phyloP scores from a whole-genome alignment of 2,329 filamentous ascomycete genomes.

The Ophiostoma ulmi region DNA sequence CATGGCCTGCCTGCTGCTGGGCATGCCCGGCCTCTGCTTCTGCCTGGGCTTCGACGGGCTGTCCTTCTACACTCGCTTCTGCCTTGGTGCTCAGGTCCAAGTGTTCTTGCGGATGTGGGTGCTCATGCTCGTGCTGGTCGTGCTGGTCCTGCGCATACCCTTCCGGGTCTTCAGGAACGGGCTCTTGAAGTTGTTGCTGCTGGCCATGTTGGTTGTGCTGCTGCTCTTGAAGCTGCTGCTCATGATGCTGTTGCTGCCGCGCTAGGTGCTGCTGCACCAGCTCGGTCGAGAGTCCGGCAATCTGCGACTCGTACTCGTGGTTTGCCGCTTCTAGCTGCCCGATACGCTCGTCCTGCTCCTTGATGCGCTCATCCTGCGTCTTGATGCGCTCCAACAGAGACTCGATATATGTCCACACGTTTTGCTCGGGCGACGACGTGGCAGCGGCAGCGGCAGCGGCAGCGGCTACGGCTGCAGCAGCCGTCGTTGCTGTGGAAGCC shows the following conservation, averaged over 20 bases:
- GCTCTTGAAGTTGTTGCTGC: background rate
- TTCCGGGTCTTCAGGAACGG: background rate
- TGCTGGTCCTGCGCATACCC: background rate
- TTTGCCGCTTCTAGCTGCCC: slow-evolving; percentile 40
- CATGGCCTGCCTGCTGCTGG: background rate
- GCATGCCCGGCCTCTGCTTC: background rate
- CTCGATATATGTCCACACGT: slow-evolving; percentile 68
- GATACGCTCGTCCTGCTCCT: slow-evolving; percentile 29
- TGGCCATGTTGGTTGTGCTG: too few relatives aligned
- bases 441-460: slow-evolving; percentile 45
- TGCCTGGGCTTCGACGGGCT: background rate
- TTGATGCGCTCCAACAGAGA: slow-evolving; percentile 59
- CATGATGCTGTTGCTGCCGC: background rate
- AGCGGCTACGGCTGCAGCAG: background rate
- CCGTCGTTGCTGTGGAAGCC: slow-evolving; percentile 34
- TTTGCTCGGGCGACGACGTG: slow-evolving; percentile 59
- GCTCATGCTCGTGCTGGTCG: background rate
- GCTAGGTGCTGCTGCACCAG: slow-evolving; percentile 12
- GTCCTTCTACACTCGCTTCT: background rate
- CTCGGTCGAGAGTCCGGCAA: slow-evolving; percentile 34
- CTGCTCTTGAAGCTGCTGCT: background rate
- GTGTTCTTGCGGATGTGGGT: too few relatives aligned
- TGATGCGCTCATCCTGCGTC: slow-evolving; percentile 42
- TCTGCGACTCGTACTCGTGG: slow-evolving; percentile 37
- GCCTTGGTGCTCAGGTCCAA: background rate